phyloP scores from a whole-genome alignment of 805 yeast species.

The Lachancea sp. region DNA sequence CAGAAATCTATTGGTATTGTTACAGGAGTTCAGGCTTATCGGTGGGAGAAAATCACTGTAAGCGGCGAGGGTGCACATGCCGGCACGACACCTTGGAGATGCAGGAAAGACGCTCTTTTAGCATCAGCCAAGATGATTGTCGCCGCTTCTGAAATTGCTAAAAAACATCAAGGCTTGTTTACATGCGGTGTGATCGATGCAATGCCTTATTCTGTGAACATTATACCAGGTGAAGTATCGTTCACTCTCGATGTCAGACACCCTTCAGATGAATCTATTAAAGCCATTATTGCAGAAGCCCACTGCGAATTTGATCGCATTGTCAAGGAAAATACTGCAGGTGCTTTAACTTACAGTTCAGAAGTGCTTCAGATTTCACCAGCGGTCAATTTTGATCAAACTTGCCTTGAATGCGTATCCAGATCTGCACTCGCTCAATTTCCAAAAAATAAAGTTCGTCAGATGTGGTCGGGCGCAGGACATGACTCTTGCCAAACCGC shows the following conservation, averaged over 20 bases:
- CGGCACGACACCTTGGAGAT: slow-evolving; percentile 62
- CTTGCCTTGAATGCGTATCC: slow-evolving; percentile 45
- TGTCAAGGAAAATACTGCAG: slow-evolving; percentile 28
- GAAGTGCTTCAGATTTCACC: slow-evolving; percentile 44
- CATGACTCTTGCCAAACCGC: slow-evolving; percentile 65
- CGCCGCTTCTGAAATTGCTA: slow-evolving; percentile 50
- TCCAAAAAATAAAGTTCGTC: slow-evolving; percentile 39
- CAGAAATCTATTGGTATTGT: slow-evolving; percentile 58
- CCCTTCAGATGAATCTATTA: slow-evolving; percentile 39
- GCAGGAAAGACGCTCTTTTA: slow-evolving; percentile 55
- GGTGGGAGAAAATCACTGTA: slow-evolving; percentile 54
- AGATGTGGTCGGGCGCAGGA: slow-evolving; percentile 63
- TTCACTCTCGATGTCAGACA: slow-evolving; percentile 61
- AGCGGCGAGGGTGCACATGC: slow-evolving; percentile 65
- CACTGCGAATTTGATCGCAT: slow-evolving; percentile 35
- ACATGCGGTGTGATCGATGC: slow-evolving; percentile 54
- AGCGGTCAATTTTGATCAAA: slow-evolving; percentile 52
- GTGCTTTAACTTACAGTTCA: slow-evolving; percentile 35
- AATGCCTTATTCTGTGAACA: slow-evolving; percentile 59
- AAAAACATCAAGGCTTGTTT: slow-evolving; percentile 45
- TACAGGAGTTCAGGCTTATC: slow-evolving; percentile 57
- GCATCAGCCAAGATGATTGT: slow-evolving; percentile 53
- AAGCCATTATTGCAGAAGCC: slow-evolving; percentile 35
- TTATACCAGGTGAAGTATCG: slow-evolving; percentile 54
- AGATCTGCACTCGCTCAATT: slow-evolving; percentile 46